These are phyloP conservation scores for Handroanthus guayacan DNA, from an alignment of 257 asterid genomes.

Conservation along the genomic window DNA sequence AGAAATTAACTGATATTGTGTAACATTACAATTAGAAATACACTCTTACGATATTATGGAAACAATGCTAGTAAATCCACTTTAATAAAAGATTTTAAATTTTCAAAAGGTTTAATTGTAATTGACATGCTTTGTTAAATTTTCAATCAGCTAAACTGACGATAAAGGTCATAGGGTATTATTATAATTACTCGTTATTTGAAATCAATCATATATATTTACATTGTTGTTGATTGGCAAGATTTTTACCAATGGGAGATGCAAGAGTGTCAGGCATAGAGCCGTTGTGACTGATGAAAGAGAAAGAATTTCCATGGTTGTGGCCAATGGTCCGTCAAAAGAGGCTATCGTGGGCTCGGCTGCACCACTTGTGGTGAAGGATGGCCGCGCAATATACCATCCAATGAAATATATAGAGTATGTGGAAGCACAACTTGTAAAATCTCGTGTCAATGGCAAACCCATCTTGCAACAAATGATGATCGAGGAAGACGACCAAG, in stretches of 20 bases:
- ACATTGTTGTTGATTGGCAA: not conserved
- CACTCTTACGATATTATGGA: too few species aligned
- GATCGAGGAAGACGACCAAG: not conserved
- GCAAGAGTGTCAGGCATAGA: conserved; percentile 41
- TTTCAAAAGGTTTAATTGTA: too few species aligned
- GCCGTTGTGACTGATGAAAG: conserved; percentile 29
- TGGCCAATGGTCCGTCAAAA: conserved; percentile 54
- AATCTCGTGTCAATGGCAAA: conserved; percentile 41
- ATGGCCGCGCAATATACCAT: conserved; percentile 28
- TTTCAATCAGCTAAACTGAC: too few species aligned
- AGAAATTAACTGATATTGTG: too few species aligned
- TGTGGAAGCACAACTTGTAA: conserved; percentile 40
- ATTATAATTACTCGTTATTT: not conserved
- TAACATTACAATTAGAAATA: too few species aligned
- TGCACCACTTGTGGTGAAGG: conserved; percentile 12
- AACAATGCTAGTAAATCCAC: too few species aligned
- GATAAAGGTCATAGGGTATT: too few species aligned
- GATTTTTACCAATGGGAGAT: conserved; percentile 43
- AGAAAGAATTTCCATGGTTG: conserved; percentile 44
- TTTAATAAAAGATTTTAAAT: too few species aligned
- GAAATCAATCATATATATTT: too few species aligned
- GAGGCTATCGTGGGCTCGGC: conserved; percentile 49
- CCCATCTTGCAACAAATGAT: conserved; percentile 38
- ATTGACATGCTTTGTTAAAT: too few species aligned
- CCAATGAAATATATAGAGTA: conserved; percentile 50